Base-by-base conservation (phyloP, 164 flowering plant species). In the Magnolia officinalis region DNA sequence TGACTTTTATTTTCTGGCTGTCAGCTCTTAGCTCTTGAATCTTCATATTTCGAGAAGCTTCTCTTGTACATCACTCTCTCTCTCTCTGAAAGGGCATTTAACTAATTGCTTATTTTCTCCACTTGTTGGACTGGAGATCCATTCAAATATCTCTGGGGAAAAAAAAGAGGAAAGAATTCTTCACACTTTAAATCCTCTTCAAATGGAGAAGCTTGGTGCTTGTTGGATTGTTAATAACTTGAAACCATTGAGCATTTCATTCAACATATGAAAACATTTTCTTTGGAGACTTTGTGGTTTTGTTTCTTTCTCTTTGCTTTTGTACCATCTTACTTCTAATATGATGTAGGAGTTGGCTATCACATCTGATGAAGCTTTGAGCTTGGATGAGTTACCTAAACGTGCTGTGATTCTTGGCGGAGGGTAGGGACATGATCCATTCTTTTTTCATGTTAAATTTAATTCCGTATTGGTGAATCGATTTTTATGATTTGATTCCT, bases 311-410 rank as follows among this genome's bases (percentile, higher is more conserved):
- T 50, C 50, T 65, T 52, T 8, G 9, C 9, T 52, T 72, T 37
- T 26, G 1, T 49, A 50, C 31, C 6, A 11, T 76, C 51, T 31
- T 21, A 71, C 18, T 49, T 55, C 21, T 66, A 74, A 37, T 76
- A 50, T 75, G 68, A 71, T 11, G 63, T 82, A 94, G 99, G 99
- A 96, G 81, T 81, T 94, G 83, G 95, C 79, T 70, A 94, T 96
- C 70, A 92, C 99, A 10, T 96, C 99, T 82, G 99, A 96, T 73
- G 99, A 95, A 85, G 99, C 99, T 52, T 86, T 96, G 83, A 96
- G 99, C 83, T 88, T 96, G 87, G 98, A 96, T 50, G 97, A 96
- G 75, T 81, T 94, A 7, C 99, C 99, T 23, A 94, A 91, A 80
- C 90, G 87, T 78, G 98, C 79, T 77, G 92, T 96, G 66, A 78